Evolutionary conservation across 83 land plant species (phyloP), one percentile per base, ranked within the genome.

Genomic region (Isoetes engelmannii): DNA sequence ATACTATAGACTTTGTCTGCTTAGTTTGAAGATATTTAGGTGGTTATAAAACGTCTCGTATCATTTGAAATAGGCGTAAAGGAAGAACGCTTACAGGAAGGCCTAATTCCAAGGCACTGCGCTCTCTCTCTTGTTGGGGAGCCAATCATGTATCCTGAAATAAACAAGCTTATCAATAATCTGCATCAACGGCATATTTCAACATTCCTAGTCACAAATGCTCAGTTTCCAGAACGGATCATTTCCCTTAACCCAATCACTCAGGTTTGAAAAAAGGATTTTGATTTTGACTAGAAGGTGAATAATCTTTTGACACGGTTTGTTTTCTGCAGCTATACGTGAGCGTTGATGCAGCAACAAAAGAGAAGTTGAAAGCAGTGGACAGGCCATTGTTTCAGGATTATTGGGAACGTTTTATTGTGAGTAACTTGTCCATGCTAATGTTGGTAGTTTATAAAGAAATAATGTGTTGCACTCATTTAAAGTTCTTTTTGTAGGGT

Each of bases 301-400:
- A 10, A 50, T 28, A 28, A 28, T 28, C 0, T 28, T 0, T 28
- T 28, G 37, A 2, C 1, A 28, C 0, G 37, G 37, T 15, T 73
- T 55, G n/a, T 1, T 51, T 0, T 28, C 45, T 83, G 78, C 96
- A 92, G 97, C 79, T 92, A 45, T 92, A 92, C 78, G 96, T 92
- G 7, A 92, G 97, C 76, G 89, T 92, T 10, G 97, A 92, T 90
- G 97, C 97, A 46, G 96, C 97, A 61, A 89, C 97, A 68, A 90
- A 92, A 74, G 97, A 87, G 10, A 89, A 84, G 64, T 80, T 92
- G 78, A 92, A 92, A 75, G 92, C 96, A 65, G 84, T 92, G 74
- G 97, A 92, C 74, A 82, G 97, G 61, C 97, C 97, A 65, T 87
- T 92, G 47, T 92, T 92, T 81, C 80, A 82, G 19, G 97, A 92